Evolutionary conservation across 2,329 filamentous ascomycete genomes (phyloP), one percentile per base, ranked within the genome.

Genomic region (Cladosporium sp.): DNA sequence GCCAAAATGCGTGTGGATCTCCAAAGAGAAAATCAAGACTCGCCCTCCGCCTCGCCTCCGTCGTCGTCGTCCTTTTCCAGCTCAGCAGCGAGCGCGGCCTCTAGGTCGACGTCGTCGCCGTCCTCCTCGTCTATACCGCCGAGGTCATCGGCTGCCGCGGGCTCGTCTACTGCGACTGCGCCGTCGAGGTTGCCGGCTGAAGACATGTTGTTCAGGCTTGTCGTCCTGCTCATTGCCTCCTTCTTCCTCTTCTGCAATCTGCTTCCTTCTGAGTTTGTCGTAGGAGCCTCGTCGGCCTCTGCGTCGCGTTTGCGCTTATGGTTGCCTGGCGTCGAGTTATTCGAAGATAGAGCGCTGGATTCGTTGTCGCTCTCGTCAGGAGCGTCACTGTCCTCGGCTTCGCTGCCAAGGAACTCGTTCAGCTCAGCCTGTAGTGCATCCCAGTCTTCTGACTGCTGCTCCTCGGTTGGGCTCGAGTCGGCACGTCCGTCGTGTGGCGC

Each of bases 351-450:
- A 22, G 9, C 32, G 43, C 37, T 37, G n/a, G 48, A 50, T 5
- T 50, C 48, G 40, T 32, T 50, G 2, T 50, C 61, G 11, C 54
- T 54, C 9, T 82, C 77, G 13, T 38, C 35, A 14, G 35, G 35
- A 52, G 72, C 74, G 53, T 77, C 77, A 52, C 72, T 74, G 55
- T 77, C 77, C 31, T 73, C 74, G 2, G 72, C 76, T 22, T 77
- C 79, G 5, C 74, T 72, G 9, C 78, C 79, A 59, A 93, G 72
- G 59, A 93, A 91, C 43, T 89, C 87, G 11, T 80, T 81, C 9
- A 95, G 72, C 63, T 95, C 89, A 54, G 86, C 83, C 58, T 89
- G 84, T 1, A 72, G 65, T 10, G 72, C 72, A 9, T 73, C 71
- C 48, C 69, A 72, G 35, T 73, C 72, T 4, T 73, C 70, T 9